These are phyloP conservation scores for Globisporangium camurandrum DNA, from an alignment of 352 stramenopile genomes.

Conservation along the genomic window DNA sequence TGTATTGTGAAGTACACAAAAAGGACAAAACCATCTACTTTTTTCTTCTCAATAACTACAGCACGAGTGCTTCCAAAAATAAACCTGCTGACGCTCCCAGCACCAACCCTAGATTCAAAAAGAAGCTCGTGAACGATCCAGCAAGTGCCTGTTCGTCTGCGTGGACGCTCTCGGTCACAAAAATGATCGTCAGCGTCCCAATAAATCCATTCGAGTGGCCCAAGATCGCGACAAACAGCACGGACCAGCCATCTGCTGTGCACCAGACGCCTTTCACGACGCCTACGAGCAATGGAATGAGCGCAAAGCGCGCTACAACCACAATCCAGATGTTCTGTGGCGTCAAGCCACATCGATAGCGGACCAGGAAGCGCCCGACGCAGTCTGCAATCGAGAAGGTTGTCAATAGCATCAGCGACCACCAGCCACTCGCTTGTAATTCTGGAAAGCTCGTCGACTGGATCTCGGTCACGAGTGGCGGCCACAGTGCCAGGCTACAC, in stretches of 20 bases:
- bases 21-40: slow-evolving; percentile 6
- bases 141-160: slow-evolving; percentile 61
- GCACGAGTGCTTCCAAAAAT: slow-evolving; percentile 49
- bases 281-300: slow-evolving; percentile 61
- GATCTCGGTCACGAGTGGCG: slow-evolving; percentile 77
- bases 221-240: slow-evolving; percentile 60
- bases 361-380: slow-evolving; percentile 60
- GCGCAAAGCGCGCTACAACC: slow-evolving; percentile 43
- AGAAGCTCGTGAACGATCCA: slow-evolving; percentile 79
- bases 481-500: slow-evolving; percentile 66
- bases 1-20: slow-evolving; percentile 8
- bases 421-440: slow-evolving; percentile 68
- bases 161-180: slow-evolving; percentile 75
- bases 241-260: slow-evolving; percentile 63
- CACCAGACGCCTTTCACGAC: slow-evolving; percentile 67
- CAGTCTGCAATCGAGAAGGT: slow-evolving; percentile 72
- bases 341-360: slow-evolving; percentile 53
- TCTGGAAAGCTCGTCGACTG: slow-evolving; percentile 70
- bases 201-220: slow-evolving; percentile 78
- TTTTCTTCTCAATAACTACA: slow-evolving; percentile 21
- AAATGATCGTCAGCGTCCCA: slow-evolving; percentile 72
- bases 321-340: slow-evolving; percentile 57
- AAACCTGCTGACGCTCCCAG: slow-evolving; percentile 60
- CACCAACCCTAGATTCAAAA: slow-evolving; percentile 80
- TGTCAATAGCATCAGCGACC: slow-evolving; percentile 74